Evolutionary conservation across 331 rosid species (phyloP).

Genomic region (Pyracantha coccinea): DNA sequence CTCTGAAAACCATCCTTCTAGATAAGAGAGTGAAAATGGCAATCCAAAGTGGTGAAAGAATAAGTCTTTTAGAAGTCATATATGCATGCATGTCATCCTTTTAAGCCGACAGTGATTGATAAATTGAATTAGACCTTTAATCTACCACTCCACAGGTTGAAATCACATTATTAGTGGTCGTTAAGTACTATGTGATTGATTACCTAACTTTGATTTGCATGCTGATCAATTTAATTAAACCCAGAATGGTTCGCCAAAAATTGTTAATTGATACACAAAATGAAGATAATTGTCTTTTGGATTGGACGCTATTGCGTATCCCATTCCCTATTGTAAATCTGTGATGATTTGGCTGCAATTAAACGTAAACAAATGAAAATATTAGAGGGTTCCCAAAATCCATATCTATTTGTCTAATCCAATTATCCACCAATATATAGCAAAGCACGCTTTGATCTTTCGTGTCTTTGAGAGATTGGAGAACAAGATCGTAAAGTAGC

Average conservation of each 20-base stretch:
- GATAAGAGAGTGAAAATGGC: background rate
- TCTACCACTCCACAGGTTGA: constrained; percentile 27
- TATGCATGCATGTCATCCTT: background rate
- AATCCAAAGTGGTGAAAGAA: background rate
- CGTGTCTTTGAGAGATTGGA: background rate
- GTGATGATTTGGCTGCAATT: background rate
- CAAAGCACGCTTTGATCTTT: background rate
- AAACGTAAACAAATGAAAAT: background rate
- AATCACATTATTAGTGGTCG: constrained; percentile 38
- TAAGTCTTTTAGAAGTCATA: background rate
- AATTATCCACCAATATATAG: background rate
- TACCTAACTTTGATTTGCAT: constrained; percentile 54
- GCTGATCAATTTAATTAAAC: constrained; percentile 15
- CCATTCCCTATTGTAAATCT: background rate
- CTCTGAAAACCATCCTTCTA: background rate
- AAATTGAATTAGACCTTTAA: constrained; percentile 33
- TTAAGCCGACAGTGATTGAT: background rate
- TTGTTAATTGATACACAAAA: background rate
- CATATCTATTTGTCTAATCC: background rate
- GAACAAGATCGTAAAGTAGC: background rate
- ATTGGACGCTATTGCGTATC: constrained; percentile 6
- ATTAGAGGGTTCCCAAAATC: background rate
- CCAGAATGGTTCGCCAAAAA: constrained; percentile 12
- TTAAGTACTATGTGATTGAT: constrained; percentile 56
- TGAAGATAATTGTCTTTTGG: constrained; percentile 15